Evolutionary conservation across 257 asterid species (phyloP), one percentile per base, ranked within the genome.

Genomic region (Handroanthus guayacan): DNA sequence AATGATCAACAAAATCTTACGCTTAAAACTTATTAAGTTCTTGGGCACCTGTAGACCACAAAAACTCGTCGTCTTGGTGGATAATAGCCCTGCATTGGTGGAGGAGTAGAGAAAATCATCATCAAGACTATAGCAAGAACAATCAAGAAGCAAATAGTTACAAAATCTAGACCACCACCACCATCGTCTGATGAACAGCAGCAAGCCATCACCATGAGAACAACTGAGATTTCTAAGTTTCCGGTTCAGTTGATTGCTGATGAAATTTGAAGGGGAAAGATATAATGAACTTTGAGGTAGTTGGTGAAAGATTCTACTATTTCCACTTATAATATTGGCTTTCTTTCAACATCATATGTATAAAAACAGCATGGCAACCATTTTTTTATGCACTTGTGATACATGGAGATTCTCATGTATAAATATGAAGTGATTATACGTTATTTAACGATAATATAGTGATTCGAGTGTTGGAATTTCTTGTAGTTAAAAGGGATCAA

Each of bases 91-190:
- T 64, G 34, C 54, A 7, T 5, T 16, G 69, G 69, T 4, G 69
- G 69, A 3, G 69, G 69, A 2, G 14, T 64, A 8, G 51, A 63
- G 69, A 64, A 64, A 7, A 41, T 39, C 52, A 64, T 38, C 69
- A 65, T 43, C 56, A 41, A 4, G 3, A 44, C 39, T 18, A 65
- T 34, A 65, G 38, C 37, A 65, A 65, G 12, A 1, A 65, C 56
- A 44, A 65, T 65, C 38, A 65, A 43, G 18, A 65, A 2, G 37
- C 71, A 65, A 18, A 65, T 41, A 7, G 39, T 44, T 55, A 41
- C 44, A 7, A 65, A 65, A 18, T 65, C 71, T 7, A 65, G 55
- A 9, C 71, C 71, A 44, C 71, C 55, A 41, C 38, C 71, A 65
- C 38, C 71, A 9, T 65, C 56, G 10, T 41, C 71, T 44, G 71